Evolutionary conservation across 805 yeast genomes (phyloP), one percentile per base, ranked within the genome.

Genomic region (Naumovozyma castellii): DNA sequence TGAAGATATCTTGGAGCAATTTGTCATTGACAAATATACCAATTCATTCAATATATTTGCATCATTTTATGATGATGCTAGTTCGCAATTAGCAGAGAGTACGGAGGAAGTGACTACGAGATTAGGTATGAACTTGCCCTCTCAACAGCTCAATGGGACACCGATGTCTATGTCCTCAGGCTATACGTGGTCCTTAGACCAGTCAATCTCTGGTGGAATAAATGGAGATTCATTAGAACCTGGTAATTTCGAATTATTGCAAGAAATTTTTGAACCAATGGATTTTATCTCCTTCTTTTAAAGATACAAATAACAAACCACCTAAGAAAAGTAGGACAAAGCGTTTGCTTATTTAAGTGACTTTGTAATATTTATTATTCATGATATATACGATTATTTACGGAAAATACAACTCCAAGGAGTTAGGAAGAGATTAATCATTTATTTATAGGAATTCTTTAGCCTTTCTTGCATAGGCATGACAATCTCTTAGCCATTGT

Each of bases 401-500:
- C n/a, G n/a, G n/a, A n/a, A n/a, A n/a, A n/a, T n/a, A n/a, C n/a
- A n/a, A n/a, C n/a, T n/a, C n/a, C n/a, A n/a, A n/a, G n/a, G n/a
- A n/a, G n/a, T n/a, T n/a, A n/a, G n/a, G n/a, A n/a, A n/a, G n/a
- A n/a, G n/a, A n/a, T n/a, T n/a, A n/a, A n/a, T 22, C 10, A 22
- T 9, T 13, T 29, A 29, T 19, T 62, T 55, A 81, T 53, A 83
- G 66, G 54, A 84, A 84, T 52, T 82, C 88, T 56, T 73, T 73
- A 17, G 86, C 73, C 64, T 84, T 86, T 67, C 88, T 77, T 59
- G 80, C 77, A 68, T 82, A 92, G 29, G 95, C 87, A 54, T 85
- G 81, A 56, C 95, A 84, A 62, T 92, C 97, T 55, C 97, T 77
- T 54, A 92, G 71, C 98, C 98, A 92, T 61, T 84, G 92, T 65